Conservation (phyloP, 2,329 filamentous ascomycete species). For the Cercospora beticola region DNA sequence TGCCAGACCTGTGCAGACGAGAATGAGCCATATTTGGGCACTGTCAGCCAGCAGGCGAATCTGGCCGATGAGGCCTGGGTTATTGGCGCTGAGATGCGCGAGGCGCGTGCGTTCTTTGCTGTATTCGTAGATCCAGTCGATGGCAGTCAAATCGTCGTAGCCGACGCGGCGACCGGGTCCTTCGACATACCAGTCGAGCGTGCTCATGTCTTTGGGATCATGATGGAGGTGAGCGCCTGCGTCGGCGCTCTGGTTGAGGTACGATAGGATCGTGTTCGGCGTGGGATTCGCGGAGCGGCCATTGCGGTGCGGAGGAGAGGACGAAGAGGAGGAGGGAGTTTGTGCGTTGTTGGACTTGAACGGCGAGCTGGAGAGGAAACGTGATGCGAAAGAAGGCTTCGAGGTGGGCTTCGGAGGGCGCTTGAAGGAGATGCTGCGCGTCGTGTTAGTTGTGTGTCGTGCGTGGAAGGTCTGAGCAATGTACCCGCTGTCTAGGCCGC, state of each 20-base stretch:
- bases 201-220: slow-evolving; percentile 47
- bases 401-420: slow-evolving; percentile 57
- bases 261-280: slow-evolving; percentile 39
- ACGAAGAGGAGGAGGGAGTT: slow-evolving; percentile 34
- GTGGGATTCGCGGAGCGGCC: slow-evolving; percentile 41
- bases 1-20: slow-evolving; percentile 80
- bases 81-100: slow-evolving; percentile 69
- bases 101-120: slow-evolving; percentile 90
- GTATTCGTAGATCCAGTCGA: slow-evolving; percentile 99
- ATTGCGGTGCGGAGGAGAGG: slow-evolving; percentile 32
- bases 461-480: slow-evolving; percentile 1
- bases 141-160: slow-evolving; percentile 94
- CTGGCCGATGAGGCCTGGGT: slow-evolving; percentile 70
- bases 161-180: slow-evolving; percentile 85
- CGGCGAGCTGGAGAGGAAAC: slow-evolving; percentile 45
- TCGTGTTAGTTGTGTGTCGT: slow-evolving; percentile 11
- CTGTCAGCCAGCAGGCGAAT: slow-evolving; percentile 73
- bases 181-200: slow-evolving; percentile 81
- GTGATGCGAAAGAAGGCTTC: slow-evolving; percentile 43
- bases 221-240: slow-evolving; percentile 39
- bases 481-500: slow-evolving; percentile 49
- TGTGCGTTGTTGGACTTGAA: slow-evolving; percentile 36
- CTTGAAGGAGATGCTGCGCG: slow-evolving; percentile 64
- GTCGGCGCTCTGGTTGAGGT: slow-evolving; percentile 42
- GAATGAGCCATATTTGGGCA: slow-evolving; percentile 86